A percentile compares a stretch with the other conserved stretches of the same genome.
Evolutionary conservation across 495 filamentous ascomycete genomes (phyloP).

Genomic region (Aspergillus sclerotiicarbonarius): DNA sequence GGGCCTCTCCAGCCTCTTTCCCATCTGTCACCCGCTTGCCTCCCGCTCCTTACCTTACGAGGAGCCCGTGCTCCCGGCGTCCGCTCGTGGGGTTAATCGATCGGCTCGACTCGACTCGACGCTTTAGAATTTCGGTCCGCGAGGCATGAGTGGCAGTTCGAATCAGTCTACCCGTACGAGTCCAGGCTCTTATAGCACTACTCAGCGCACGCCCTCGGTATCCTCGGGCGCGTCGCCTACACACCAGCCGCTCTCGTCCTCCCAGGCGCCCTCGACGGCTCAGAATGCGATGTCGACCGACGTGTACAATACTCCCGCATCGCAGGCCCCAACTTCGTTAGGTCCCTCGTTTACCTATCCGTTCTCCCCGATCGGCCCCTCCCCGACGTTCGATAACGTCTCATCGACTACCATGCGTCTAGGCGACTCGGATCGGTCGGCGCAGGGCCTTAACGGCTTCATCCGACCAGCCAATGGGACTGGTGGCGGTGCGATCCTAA

Average conservation of each 20-base stretch:
- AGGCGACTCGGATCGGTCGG: constrained; percentile 44
- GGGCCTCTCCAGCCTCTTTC: constrained; percentile 1
- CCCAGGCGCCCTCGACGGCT: constrained; percentile 43
- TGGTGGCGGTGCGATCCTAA: constrained; percentile 55
- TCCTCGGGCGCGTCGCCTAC: constrained; percentile 49
- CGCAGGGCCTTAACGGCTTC: constrained; percentile 48
- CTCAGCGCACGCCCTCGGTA: constrained; percentile 45
- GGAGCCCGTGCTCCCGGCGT: constrained; percentile 22
- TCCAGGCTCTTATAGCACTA: constrained; percentile 46
- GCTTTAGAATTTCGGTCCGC: constrained; percentile 21
- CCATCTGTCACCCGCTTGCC: constrained; percentile 19
- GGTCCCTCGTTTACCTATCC: constrained; percentile 40
- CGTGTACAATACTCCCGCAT: constrained; percentile 44
- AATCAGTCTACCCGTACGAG: constrained; percentile 50
- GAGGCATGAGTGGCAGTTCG: constrained; percentile 50
- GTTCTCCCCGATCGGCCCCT: constrained; percentile 45
- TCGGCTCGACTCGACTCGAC: constrained; percentile 17
- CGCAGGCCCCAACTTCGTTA: constrained; percentile 42
- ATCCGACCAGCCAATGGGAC: constrained; percentile 32
- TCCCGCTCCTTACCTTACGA: constrained; percentile 16
- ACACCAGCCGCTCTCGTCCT: constrained; percentile 36
- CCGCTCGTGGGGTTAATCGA: constrained; percentile 26
- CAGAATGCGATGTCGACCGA: constrained; percentile 56
- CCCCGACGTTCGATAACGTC: constrained; percentile 43
- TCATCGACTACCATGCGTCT: constrained; percentile 47